These are phyloP conservation scores for Heimioporus retisporus DNA, from an alignment of 1,284 basidiomycete genomes.

Conservation along the genomic window DNA sequence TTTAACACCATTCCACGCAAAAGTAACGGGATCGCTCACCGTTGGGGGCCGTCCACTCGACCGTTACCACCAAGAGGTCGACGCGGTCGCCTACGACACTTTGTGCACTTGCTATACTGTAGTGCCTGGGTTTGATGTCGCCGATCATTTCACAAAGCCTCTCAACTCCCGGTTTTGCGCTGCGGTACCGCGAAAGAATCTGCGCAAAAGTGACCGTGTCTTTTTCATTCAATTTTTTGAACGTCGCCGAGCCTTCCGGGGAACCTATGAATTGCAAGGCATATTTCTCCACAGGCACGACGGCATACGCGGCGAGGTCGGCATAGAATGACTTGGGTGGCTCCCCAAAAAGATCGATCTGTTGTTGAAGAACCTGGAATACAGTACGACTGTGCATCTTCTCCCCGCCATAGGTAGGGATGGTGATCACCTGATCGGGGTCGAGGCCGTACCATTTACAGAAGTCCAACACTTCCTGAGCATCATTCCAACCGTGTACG, in stretches of 20 bases:
- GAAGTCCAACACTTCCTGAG: slow-evolving; percentile 89
- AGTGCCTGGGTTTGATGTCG: slow-evolving; percentile 98
- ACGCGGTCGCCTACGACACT: slow-evolving; percentile 95
- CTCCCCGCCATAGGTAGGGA: slow-evolving; percentile 74
- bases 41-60: slow-evolving; percentile 91
- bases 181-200: slow-evolving; percentile 83
- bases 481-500: slow-evolving; percentile 98
- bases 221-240: slow-evolving; percentile 96
- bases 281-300: slow-evolving; percentile 78
- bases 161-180: slow-evolving; percentile 85
- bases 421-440: slow-evolving; percentile 84
- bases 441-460: slow-evolving; percentile 94
- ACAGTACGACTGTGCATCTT: slow-evolving; percentile 91
- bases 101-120: slow-evolving; percentile 97
- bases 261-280: slow-evolving; percentile 94
- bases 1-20: slow-evolving; percentile 10
- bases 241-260: slow-evolving; percentile 91
- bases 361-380: slow-evolving; percentile 96
- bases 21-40: slow-evolving; percentile 62
- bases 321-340: slow-evolving; percentile 98
- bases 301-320: slow-evolving; percentile 86
- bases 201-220: slow-evolving; percentile 97
- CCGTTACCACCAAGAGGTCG: slow-evolving; percentile 95
- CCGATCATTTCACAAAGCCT: slow-evolving; percentile 90
- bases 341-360: slow-evolving; percentile 96